Base-by-base conservation (phyloP, 192 early-diverging fungal genomes). In the Backusella sp. region DNA sequence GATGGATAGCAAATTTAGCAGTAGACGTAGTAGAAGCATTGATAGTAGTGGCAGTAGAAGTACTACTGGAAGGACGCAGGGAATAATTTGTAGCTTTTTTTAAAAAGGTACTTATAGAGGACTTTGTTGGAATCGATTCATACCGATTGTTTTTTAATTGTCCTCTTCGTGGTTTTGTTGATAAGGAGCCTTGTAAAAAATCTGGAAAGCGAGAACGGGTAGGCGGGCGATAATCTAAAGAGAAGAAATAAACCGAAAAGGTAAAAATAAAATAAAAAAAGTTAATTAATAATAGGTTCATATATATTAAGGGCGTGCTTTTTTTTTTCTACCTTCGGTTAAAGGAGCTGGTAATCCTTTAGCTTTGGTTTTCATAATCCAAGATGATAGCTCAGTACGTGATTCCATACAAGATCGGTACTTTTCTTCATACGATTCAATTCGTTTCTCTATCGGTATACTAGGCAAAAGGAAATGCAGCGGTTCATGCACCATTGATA, bases 251-350 rank as follows among this genome's bases (percentile, higher is more conserved):
- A 44, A 26, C 21, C 23, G 12, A 62, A 62, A 62, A 62, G 9
- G 56, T 28, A 62, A 62, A 23, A 23, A 56, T 23, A 56, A 62
- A 12, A 59, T 4, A 59, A 21, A 26, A 59, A 62, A 62, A 62
- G 68, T 69, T 69, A 69, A 37, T 36, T 36, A 41, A 37, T 23
- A 37, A 37, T 23, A 37, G 34, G 35, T 69, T 37, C 34, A 12
- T 14, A 69, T 69, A 7, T 69, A 69, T 69, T 37, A 23, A 37
- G 34, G 37, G 66, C 5, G 32, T n/a, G 46, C 46, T 32, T n/a
- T n/a, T 69, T 69, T 11, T 23, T 21, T 69, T 36, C 37, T 69
- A 69, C 68, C 68, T 69, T 69, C 68, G 21, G 68, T 69, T 69
- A 69, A 69, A 41, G 68, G 35, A 23, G 68, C 21, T 37, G 68